A percentile compares a stretch with the other conserved stretches of the same genome.
phyloP scores from a whole-genome alignment of 148 eudicot species.

The Vaccinium corymbosum region DNA sequence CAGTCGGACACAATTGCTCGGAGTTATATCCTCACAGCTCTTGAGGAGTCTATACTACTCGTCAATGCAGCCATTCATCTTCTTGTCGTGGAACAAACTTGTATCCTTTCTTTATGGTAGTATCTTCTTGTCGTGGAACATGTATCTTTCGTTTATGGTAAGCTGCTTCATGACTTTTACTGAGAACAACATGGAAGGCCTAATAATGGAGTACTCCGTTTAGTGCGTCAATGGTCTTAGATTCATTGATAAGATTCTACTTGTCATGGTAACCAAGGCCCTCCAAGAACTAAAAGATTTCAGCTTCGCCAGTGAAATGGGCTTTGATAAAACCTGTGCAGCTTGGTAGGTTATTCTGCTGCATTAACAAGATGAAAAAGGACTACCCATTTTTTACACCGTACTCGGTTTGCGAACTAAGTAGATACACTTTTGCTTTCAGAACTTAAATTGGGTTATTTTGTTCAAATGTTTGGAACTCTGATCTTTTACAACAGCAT shows the following conservation, averaged over 20 bases:
- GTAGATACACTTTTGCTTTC: background rate
- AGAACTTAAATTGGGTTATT: background rate
- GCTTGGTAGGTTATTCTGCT: background rate
- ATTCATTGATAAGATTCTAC: background rate
- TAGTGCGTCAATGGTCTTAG: background rate
- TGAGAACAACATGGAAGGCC: background rate
- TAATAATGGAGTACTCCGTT: background rate
- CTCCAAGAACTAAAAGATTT: background rate
- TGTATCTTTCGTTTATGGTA: conserved; percentile 70
- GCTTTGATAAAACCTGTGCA: background rate
- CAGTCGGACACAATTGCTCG: conserved; percentile 87
- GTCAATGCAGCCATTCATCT: conserved; percentile 76
- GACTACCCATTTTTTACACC: background rate
- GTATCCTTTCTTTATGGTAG: conserved; percentile 70
- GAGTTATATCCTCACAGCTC: conserved; percentile 81
- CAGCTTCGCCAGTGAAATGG: background rate
- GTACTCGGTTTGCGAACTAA: background rate
- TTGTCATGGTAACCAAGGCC: conserved; percentile 1
- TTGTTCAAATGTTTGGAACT: background rate
- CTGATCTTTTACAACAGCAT: background rate
- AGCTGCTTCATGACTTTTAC: background rate
- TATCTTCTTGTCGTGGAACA: conserved; percentile 57
- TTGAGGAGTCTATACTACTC: conserved; percentile 86
- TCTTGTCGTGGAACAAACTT: conserved; percentile 65
- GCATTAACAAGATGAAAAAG: background rate